Base-by-base conservation (phyloP, 441 rosid genomes). In the Euphorbia celastroides region DNA sequence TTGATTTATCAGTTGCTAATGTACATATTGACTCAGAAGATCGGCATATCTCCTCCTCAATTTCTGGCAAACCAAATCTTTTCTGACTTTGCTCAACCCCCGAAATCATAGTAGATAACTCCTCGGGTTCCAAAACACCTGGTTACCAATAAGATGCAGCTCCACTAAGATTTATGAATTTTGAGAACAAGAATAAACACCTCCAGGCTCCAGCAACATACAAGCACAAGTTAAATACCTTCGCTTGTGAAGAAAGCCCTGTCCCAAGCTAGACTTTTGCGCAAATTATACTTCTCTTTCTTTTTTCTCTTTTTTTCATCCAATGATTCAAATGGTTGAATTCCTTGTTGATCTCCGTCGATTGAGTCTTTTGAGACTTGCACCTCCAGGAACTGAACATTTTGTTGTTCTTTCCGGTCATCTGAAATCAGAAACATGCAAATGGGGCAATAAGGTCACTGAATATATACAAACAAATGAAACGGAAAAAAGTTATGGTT, bases 221-320 rank as follows among this genome's bases (percentile, higher is more conserved):
- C 9, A 34, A 9, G 54, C 14, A 22, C 20, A 44, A 7, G 50
- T 25, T 9, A 69, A 32, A 62, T 78, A 82, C 99, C 98, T 60
- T 81, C 90, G 73, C 84, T 85, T 12, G 99, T 95, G 88, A 92
- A 92, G 77, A 95, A 92, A 62, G 96, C 99, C 73, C 73, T 91
- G 57, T 94, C 93, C 99, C 99, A 91, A 7, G 97, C 97, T 79
- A 94, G 82, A 81, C 99, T 94, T 65, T 87, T 88, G 48, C 97
- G 88, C 76, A 88, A 64, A 64, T 87, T 89, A 72, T 70, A 86
- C 82, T 83, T 89, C 38, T 76, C 80, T 61, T 57, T 77, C 65
- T 72, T 82, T 22, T 75, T 75, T 50, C 31, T 46, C 60, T 63
- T 74, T 13, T 76, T 79, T n/a, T 69, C 74, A 63, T 83, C 85